These are phyloP conservation scores for Geotrichum candidum DNA, from an alignment of 1,139 yeast species.

Conservation along the genomic window DNA sequence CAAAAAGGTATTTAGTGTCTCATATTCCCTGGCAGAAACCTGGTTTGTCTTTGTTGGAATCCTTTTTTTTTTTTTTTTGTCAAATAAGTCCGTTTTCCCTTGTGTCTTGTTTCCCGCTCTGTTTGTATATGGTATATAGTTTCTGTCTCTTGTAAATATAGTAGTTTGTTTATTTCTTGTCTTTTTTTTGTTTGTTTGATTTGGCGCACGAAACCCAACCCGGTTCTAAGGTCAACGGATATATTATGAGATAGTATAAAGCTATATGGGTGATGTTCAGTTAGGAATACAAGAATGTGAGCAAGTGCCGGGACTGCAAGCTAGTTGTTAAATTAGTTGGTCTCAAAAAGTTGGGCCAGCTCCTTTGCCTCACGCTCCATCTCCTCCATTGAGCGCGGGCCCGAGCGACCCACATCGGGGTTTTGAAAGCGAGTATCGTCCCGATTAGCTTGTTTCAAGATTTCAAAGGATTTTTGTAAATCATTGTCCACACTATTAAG, in stretches of 20 bases:
- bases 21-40: not conserved
- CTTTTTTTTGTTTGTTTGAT: not conserved
- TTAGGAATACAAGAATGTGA: not conserved
- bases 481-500: conserved; percentile 49
- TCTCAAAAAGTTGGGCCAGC: conserved; percentile 41
- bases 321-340: not conserved
- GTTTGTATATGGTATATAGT: not conserved
- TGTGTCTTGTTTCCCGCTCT: not conserved
- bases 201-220: not conserved
- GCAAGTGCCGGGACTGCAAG: no score
- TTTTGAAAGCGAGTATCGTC: conserved; percentile 22
- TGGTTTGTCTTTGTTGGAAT: not conserved
- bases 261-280: not conserved
- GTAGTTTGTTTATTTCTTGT: not conserved
- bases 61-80: not conserved
- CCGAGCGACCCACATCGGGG: conserved; percentile 31
- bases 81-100: not conserved
- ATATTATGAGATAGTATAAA: not conserved
- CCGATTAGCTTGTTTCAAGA: conserved; percentile 7
- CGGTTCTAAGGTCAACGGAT: not conserved
- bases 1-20: not conserved
- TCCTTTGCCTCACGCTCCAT: conserved; percentile 63
- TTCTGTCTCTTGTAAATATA: not conserved
- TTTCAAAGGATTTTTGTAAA: conserved; percentile 30
- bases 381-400: conserved; percentile 48